phyloP scores from a whole-genome alignment of 2,329 filamentous ascomycete species.

The Cercospora sesami region DNA sequence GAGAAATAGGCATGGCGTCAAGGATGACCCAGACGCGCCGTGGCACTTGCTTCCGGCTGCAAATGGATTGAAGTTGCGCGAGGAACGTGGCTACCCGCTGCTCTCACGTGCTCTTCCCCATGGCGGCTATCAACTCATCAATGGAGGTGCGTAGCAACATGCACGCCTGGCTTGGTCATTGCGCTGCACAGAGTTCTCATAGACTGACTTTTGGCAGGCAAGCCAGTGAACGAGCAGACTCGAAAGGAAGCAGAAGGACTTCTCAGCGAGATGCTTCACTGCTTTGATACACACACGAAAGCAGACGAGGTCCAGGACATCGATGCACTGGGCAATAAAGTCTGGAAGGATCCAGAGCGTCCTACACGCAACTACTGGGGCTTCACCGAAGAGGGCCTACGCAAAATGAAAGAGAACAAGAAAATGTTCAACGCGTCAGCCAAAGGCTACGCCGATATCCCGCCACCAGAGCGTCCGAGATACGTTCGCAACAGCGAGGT shows the following conservation, averaged over 20 bases:
- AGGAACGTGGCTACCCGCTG: slow-evolving; percentile 34
- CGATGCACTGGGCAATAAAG: slow-evolving; percentile 37
- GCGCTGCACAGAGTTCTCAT: too few relatives aligned
- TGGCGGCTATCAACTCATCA: slow-evolving; percentile 31
- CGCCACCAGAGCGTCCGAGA: slow-evolving; percentile 14
- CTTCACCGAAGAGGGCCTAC: slow-evolving; percentile 30
- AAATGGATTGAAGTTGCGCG: slow-evolving; percentile 35
- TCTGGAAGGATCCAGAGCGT: slow-evolving; percentile 35
- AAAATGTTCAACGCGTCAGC: slow-evolving; percentile 20
- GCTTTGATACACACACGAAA: slow-evolving; percentile 33
- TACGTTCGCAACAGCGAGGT: slow-evolving; percentile 25
- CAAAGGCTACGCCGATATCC: slow-evolving; percentile 28
- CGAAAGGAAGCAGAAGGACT: slow-evolving; percentile 29
- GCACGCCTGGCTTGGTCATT: too few relatives aligned
- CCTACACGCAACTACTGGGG: slow-evolving; percentile 38
- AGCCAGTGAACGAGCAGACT: slow-evolving; percentile 25
- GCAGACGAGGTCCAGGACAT: slow-evolving; percentile 35
- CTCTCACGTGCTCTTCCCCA: slow-evolving; percentile 30
- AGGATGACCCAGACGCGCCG: slow-evolving; percentile 30
- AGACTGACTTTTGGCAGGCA: slow-evolving; percentile 18
- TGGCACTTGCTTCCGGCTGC: slow-evolving; percentile 39
- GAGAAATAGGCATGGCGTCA: slow-evolving; percentile 28
- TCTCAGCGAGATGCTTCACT: slow-evolving; percentile 30
- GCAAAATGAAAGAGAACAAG: slow-evolving; percentile 28
- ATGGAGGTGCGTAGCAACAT: slow-evolving; percentile 23